Evolutionary conservation across 352 stramenopile genomes (phyloP), one percentile per base, ranked within the genome.

Genomic region (Halophytophthora batemanensis): DNA sequence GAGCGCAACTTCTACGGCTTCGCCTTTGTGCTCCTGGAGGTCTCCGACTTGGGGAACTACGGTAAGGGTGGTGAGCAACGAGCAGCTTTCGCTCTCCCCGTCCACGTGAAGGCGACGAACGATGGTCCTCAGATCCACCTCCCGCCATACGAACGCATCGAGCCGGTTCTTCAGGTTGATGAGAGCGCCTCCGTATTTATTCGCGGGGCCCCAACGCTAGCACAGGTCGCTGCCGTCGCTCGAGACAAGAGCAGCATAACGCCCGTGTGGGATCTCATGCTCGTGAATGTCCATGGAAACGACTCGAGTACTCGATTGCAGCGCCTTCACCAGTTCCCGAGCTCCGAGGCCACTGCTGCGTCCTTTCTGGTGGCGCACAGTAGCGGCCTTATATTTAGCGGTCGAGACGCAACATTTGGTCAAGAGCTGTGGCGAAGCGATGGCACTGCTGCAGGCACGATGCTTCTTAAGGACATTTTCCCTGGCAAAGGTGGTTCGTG

Each of bases 401-500:
- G 56, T 1, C 50, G 43, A 2, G 50, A 56, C 1, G 2, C 39
- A 6, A n/a, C 28, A 21, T 37, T 56, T 17, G 72, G 74, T 7
- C 33, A 49, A 8, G 89, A 96, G 59, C 65, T 97, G 8, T 96
- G 87, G 89, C 53, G 56, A 22, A 90, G 69, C 41, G 84, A 95
- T 49, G 85, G 87, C 25, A 87, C 71, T 2, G 56, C 55, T 10
- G 51, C 31, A 10, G 83, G 82, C 19, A 95, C 89, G 3, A 33
- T 52, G 28, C 53, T 88, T 22, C 60, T 96, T 2, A 77, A 76
- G 23, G 82, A 96, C 42, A 65, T 97, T 19, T 61, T 58, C 5
- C 65, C 65, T 10, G 82, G 82, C 1, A 38, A 33, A 0, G 28
- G 19, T 3, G 51, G 53, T 49, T 78, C 69, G 6, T n/a, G 29